Base-by-base conservation (phyloP, 2,329 filamentous ascomycete species). In the Beauveria caledonica region DNA sequence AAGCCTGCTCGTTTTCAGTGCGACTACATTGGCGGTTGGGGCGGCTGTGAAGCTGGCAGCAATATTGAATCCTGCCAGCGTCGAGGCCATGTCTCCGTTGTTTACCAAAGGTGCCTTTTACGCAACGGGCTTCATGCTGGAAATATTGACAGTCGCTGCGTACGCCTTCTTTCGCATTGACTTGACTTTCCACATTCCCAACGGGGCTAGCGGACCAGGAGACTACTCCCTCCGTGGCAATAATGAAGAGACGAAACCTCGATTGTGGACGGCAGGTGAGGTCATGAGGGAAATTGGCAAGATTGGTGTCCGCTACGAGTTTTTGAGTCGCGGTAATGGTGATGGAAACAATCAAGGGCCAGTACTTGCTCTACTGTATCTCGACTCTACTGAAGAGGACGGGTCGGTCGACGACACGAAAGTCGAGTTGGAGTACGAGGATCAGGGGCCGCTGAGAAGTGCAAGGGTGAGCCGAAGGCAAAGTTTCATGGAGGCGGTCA, bases 71-170 rank as follows among this genome's bases (percentile, higher is more conserved):
- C 48, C 48, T 11, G 27, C 17, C 15, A 19, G 17, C 17, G 48
- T 50, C 25, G 17, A 10, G 48, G 71, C 71, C 15, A 64, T 64
- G 9, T 45, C 52, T 33, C 64, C 64, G 5, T 65, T 73, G 63
- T 75, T 70, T 40, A 65, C 67, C 57, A 72, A 69, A 45, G 62
- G 68, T 2, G 68, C 68, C 0, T 73, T 76, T 57, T 76, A 76
- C 62, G 64, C 68, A 21, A 74, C 73, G 40, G 64, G 67, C 40
- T 76, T 74, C 60, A 61, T 66, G 6, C 63, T 74, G 4, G 73
- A 75, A 46, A 61, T 70, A 7, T 52, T 68, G 3, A 67, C 68
- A 6, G 65, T 70, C 7, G 64, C 61, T 6, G 61, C 64, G 1
- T 71, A 71, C 45, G 69, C 69, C 8, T 62, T 64, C 29, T 62